Base-by-base conservation (phyloP, 1,284 basidiomycete genomes). In the Cutaneotrichosporon curvatum region DNA sequence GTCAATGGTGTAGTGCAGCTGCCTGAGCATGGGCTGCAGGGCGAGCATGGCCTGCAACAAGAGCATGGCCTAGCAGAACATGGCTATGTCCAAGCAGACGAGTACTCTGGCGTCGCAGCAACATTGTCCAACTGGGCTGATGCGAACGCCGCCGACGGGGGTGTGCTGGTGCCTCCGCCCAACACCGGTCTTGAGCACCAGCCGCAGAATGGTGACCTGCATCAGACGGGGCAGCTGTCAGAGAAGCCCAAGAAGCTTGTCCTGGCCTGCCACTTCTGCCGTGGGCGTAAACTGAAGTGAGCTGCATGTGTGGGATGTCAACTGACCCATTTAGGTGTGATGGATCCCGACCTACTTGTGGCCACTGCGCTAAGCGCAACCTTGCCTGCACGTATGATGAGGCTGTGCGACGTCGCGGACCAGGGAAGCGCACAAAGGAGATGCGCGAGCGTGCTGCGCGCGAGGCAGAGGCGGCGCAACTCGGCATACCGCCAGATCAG, bases 201-300 rank as follows among this genome's bases (percentile, higher is more conserved):
- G 18, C 40, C 35, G 9, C 35, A 37, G 16, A 51, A 51, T 33
- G 53, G 36, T n/a, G 43, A 45, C 30, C 16, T 45, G 1, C 32
- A 21, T 11, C 40, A 4, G 5, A n/a, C n/a, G n/a, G 28, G 10
- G 21, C 35, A 16, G 30, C 16, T 45, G 2, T 16, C 41, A 11
- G 50, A 55, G 12, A 55, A 55, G 50, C 50, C 50, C 12, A 67
- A 65, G 50, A 72, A 72, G 55, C 56, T 69, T 10, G 51, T 63
- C n/a, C 47, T 73, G 8, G 72, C 72, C 4, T 73, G 72, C 53
- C 72, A 73, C 51, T 73, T 73, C 49, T 73, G 72, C 43, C 59
- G 72, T 16, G 61, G 70, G 20, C 55, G 72, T 31, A 73, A 73
- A 50, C 62, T 72, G 43, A 73, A 71, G 68, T 73, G 54, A 59